A percentile compares a stretch with the other conserved stretches of the same genome.
phyloP scores from a whole-genome alignment of 345 rosid species.

The Gossypium arboreum region DNA sequence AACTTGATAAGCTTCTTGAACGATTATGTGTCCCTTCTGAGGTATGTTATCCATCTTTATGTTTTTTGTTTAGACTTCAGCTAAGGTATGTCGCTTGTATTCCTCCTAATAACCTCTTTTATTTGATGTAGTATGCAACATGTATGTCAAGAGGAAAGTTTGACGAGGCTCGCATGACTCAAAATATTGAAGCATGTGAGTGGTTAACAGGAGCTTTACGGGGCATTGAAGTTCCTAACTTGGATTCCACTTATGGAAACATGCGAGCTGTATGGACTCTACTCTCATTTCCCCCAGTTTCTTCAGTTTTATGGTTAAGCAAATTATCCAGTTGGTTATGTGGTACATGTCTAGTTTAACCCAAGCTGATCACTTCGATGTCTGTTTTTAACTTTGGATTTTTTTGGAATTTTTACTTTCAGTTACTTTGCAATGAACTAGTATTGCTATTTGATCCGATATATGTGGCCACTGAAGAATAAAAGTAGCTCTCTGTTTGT shows the following conservation, averaged over 20 bases:
- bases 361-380: not conserved
- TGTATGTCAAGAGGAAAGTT: constrained; percentile 78
- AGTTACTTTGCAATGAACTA: not conserved
- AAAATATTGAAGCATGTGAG: constrained; percentile 94
- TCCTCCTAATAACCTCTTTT: constrained; percentile 25
- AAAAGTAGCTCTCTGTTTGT: not conserved
- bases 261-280: constrained; percentile 74
- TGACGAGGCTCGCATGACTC: constrained; percentile 85
- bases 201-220: constrained; percentile 81
- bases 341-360: not conserved
- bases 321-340: not conserved
- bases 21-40: constrained; percentile 26
- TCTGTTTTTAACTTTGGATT: not conserved
- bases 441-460: not conserved
- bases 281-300: constrained; percentile 14
- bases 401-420: constrained; percentile 9
- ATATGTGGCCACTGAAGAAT: not conserved
- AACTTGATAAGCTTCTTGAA: constrained; percentile 88
- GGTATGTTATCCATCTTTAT: not conserved
- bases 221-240: constrained; percentile 74
- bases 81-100: not conserved
- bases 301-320: constrained; percentile 4
- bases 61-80: not conserved
- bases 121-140: constrained; percentile 68
- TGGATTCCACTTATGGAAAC: constrained; percentile 77